phyloP scores from a whole-genome alignment of 106 monocot genomes.

The Iris macrosiphon region DNA sequence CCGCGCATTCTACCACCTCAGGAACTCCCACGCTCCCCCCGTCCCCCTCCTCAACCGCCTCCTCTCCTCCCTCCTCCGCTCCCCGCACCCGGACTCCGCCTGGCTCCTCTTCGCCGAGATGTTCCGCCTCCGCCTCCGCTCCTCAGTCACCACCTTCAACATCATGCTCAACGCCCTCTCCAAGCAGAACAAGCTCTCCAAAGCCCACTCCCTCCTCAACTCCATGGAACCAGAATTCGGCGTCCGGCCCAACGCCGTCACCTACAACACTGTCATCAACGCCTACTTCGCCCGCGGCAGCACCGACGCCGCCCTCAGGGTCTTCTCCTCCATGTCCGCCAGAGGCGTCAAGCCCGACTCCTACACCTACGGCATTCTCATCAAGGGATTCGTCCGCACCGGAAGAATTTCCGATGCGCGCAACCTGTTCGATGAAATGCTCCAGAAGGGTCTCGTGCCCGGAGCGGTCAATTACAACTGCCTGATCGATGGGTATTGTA shows the following conservation, averaged over 20 bases:
- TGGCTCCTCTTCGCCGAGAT: slow-evolving; percentile 83
- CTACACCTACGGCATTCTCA: slow-evolving; percentile 58
- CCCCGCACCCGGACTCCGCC: slow-evolving; percentile 11
- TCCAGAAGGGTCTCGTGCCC: slow-evolving; percentile 15
- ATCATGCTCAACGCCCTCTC: slow-evolving; percentile 86
- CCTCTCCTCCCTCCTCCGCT: background rate
- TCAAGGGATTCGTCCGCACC: slow-evolving; percentile 50
- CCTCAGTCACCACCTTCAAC: slow-evolving; percentile 65
- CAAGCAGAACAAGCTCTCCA: slow-evolving; percentile 64
- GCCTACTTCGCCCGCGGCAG: slow-evolving; percentile 46
- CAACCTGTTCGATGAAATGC: slow-evolving; percentile 53
- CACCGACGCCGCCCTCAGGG: slow-evolving; percentile 32
- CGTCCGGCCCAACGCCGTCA: slow-evolving; percentile 43
- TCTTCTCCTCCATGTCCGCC: slow-evolving; percentile 41
- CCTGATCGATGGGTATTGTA: slow-evolving; percentile 63
- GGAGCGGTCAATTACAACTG: slow-evolving; percentile 50
- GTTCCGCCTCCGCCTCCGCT: slow-evolving; percentile 51
- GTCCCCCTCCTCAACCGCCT: slow-evolving; percentile 10
- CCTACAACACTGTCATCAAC: slow-evolving; percentile 73
- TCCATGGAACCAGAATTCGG: slow-evolving; percentile 63
- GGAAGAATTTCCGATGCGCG: slow-evolving; percentile 58
- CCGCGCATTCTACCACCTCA: slow-evolving; percentile 1
- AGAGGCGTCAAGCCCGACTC: slow-evolving; percentile 49
- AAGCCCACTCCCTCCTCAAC: slow-evolving; percentile 53
- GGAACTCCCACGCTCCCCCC: background rate